Evolutionary conservation across 1,284 basidiomycete genomes (phyloP), one percentile per base, ranked within the genome.

Genomic region (Cryptococcus amylolentus): DNA sequence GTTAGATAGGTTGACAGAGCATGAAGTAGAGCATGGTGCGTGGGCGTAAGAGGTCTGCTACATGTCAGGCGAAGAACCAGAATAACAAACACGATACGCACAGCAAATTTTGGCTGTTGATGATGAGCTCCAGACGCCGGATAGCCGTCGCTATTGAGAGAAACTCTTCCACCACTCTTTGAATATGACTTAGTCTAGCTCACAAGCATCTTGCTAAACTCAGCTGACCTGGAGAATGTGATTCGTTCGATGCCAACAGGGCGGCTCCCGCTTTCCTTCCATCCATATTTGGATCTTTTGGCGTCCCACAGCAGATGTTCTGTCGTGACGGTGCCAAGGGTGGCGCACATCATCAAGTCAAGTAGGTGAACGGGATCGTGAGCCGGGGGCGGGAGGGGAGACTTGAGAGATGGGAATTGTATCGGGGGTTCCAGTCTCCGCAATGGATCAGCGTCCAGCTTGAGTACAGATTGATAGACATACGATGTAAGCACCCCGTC

Each of bases 21-120:
- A 54, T 73, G 64, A 12, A 73, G 54, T 0, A 77, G 60, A 1
- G 73, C 73, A 46, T 75, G 75, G 56, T 76, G 73, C 0, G 73
- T 76, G 0, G 72, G 67, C 0, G 73, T 74, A 18, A 72, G 49
- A 0, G 68, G 65, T 10, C 73, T 76, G 49, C 9, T 16, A 20
- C 49, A 14, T 60, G 46, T 54, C 26, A 54, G 41, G 46, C 37
- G 23, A 8, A n/a, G 5, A 12, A 12, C 28, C 38, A 9, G 20
- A 42, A 20, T 27, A 40, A 18, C 8, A 12, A 10, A 31, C 3
- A 31, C 16, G 6, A 12, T 26, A 59, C 71, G 55, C 41, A 71
- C 73, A 57, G 60, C 5, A 58, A 41, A 52, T 60, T 65, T 28
- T 71, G 65, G 18, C 56, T 58, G 41, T 71, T 67, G 12, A 71